Evolutionary conservation across 805 yeast genomes (phyloP), one percentile per base, ranked within the genome.

Genomic region (Tetrapisispora nanseiensis): DNA sequence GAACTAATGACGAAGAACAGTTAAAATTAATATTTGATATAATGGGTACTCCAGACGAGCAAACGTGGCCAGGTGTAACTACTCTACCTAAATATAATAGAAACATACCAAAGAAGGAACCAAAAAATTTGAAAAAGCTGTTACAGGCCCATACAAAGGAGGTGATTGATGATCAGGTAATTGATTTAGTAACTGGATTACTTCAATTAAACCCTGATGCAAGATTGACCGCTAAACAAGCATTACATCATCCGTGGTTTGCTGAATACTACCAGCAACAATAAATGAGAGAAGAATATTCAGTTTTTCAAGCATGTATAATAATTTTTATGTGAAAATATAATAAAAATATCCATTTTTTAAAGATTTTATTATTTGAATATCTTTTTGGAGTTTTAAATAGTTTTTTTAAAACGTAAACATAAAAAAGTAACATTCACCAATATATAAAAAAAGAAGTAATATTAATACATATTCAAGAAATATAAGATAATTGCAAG

Each of bases 1-100:
- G 98, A 6, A 96, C 92, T 61, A 86, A 95, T 10, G 98, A 92
- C 62, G 94, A 92, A 57, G 98, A 92, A 62, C 96, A 92, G 67
- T 84, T 92, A 51, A 89, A 89, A 70, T 75, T 92, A 63, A 92
- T 92, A 45, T 92, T 92, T 67, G 75, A 95, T 50, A 71, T 85
- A 41, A 72, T 92, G 66, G 98, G 98, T 16, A 90, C 97, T 2
- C 98, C 98, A 36, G 83, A 76, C 28, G 96, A 86, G 61, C 85
- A 84, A 40, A 70, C 75, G 16, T 92, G 98, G 98, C 97, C 97
- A 7, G 95, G 89, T 51, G 95, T 92, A 36, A 75, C 81, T 33
- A 76, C 82, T 47, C 70, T 92, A 61, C 96, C 97, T 15, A 97
- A 92, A 66, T 92, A 82, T 68, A 87, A 87, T 65, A 78, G 90